These are phyloP conservation scores for Leishmania amazonensis DNA, from an alignment of 208 protist species.

Conservation along the genomic window DNA sequence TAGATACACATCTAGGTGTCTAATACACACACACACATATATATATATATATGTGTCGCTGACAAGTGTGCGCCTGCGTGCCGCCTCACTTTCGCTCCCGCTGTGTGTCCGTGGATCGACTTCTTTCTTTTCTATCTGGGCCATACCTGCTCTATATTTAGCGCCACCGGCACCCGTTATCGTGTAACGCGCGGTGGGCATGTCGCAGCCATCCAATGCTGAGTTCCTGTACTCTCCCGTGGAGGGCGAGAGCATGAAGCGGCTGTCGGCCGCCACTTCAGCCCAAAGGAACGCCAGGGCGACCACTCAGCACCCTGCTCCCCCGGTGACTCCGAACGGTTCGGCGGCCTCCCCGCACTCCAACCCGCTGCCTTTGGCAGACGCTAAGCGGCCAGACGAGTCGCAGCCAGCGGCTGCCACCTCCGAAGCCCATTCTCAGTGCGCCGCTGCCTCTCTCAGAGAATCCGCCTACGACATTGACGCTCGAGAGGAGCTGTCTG, in stretches of 20 bases:
- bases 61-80: neutral
- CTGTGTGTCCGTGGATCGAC: neutral
- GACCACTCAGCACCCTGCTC: neutral
- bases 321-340: neutral
- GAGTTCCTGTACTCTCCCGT: neutral
- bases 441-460: neutral
- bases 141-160: neutral
- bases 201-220: neutral
- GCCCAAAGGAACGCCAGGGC: neutral
- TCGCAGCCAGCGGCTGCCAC: neutral
- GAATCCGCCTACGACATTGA: neutral
- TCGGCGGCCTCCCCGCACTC: neutral
- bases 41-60: neutral
- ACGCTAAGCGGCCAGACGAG: neutral
- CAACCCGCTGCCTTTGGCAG: neutral
- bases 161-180: neutral
- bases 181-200: neutral
- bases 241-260: neutral
- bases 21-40: too few relatives aligned
- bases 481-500: neutral
- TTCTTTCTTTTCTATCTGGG: neutral
- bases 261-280: neutral
- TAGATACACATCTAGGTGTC: too few relatives aligned
- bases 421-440: neutral
- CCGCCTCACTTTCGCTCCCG: neutral